Evolutionary conservation across 2,329 filamentous ascomycete genomes (phyloP).

Genomic region (Stagonosporopsis vannaccii): DNA sequence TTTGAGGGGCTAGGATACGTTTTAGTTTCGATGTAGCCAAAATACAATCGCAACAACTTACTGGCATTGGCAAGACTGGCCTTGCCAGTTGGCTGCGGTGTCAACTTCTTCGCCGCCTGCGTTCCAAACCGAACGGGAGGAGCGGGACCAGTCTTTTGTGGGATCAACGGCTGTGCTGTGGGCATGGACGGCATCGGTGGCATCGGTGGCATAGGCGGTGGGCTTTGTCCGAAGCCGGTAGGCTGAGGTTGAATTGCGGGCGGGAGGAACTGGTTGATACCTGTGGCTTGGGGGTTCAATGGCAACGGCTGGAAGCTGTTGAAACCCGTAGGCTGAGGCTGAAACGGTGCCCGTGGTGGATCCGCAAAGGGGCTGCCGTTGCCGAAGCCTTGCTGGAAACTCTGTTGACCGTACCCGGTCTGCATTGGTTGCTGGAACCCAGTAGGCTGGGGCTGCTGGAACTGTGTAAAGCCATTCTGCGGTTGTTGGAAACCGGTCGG

Average conservation of each 20-base stretch:
- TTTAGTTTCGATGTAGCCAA: constrained; percentile 14
- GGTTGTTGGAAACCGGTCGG: constrained; percentile 56
- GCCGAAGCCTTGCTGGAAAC: constrained; percentile 53
- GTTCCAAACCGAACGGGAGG: constrained; percentile 91
- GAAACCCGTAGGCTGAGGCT: constrained; percentile 53
- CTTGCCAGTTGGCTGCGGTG: constrained; percentile 86
- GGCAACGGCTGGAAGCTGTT: constrained; percentile 44
- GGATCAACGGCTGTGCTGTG: constrained; percentile 68
- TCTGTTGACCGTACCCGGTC: constrained; percentile 44
- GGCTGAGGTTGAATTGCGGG: constrained; percentile 61
- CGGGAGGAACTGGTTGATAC: constrained; percentile 57
- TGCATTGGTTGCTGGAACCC: constrained; percentile 57
- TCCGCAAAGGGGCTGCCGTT: constrained; percentile 61
- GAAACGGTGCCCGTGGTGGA: constrained; percentile 57
- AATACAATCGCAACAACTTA: constrained; percentile 65
- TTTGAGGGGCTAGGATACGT: constrained; percentile 66
- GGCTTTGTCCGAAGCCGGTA: constrained; percentile 61
- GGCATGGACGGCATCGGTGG: constrained; percentile 53
- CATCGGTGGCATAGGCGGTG: constrained; percentile 65
- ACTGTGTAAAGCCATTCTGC: constrained; percentile 49
- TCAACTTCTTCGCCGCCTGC: constrained; percentile 74
- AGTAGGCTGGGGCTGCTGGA: constrained; percentile 57
- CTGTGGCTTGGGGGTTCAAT: constrained; percentile 63
- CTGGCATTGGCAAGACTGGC: constrained; percentile 94
- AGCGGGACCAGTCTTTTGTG: constrained; percentile 84